phyloP scores from a whole-genome alignment of 2,329 filamentous ascomycete species.

The Fusarium sacchari region DNA sequence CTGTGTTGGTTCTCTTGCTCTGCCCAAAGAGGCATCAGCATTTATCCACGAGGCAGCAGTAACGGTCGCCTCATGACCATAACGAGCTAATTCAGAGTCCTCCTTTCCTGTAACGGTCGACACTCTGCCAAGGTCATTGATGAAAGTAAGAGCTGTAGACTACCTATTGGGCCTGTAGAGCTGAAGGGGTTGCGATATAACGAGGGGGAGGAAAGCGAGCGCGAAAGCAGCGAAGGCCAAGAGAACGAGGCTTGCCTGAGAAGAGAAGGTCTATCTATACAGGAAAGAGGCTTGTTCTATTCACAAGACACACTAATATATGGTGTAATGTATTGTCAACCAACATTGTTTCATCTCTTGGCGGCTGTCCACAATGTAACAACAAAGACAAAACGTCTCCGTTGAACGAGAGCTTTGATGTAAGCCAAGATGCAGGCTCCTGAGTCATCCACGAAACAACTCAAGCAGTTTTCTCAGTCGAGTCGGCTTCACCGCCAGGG shows the following conservation, averaged over 20 bases:
- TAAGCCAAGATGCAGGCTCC: slow-evolving; percentile 5
- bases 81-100: background rate
- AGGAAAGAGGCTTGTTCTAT: background rate
- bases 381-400: background rate
- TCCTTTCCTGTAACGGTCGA: background rate
- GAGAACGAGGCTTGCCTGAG: background rate
- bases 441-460: background rate
- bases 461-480: background rate
- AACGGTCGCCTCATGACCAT: background rate
- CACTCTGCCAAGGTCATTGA: background rate
- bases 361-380: background rate
- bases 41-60: background rate
- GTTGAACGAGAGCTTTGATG: background rate
- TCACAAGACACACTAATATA: background rate
- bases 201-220: background rate
- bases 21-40: background rate
- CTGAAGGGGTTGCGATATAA: background rate
- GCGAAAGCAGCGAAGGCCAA: background rate
- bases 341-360: background rate
- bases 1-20: background rate
- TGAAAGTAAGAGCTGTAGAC: background rate
- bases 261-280: background rate
- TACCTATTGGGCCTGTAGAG: background rate
- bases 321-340: background rate
- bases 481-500: slow-evolving; percentile 10